Conservation (phyloP, 495 filamentous ascomycete genomes). For the Aspergillus bertholletiae region DNA sequence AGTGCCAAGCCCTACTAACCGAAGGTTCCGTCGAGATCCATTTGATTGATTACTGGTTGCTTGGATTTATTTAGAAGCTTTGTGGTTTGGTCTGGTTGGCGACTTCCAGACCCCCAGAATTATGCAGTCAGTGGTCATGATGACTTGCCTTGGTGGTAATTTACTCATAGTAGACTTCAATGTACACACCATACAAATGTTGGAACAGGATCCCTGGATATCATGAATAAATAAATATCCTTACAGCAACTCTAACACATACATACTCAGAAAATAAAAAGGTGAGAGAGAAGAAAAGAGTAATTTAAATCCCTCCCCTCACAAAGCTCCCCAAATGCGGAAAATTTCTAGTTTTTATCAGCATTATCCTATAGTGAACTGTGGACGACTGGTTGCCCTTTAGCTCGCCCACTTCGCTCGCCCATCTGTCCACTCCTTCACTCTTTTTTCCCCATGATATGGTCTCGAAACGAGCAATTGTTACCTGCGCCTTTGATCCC, state of each 20-base stretch:
- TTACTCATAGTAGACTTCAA: background rate
- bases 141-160: background rate
- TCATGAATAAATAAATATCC: background rate
- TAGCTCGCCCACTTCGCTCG: constrained; percentile 3
- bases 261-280: too few relatives aligned
- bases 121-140: background rate
- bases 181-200: too few relatives aligned
- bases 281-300: too few relatives aligned
- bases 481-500: background rate
- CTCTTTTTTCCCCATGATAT: background rate
- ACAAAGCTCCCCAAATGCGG: background rate
- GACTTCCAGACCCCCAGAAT: background rate
- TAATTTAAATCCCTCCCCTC: background rate
- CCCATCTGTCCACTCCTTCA: background rate
- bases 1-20: background rate
- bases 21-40: background rate
- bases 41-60: background rate
- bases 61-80: background rate
- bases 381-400: constrained; percentile 2
- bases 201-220: background rate
- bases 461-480: background rate
- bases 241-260: too few relatives aligned
- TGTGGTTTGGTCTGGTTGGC: background rate
- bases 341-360: background rate
- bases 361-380: background rate